Evolutionary conservation across 345 rosid genomes (phyloP), one percentile per base, ranked within the genome.

Genomic region (Cochlearia excelsa): DNA sequence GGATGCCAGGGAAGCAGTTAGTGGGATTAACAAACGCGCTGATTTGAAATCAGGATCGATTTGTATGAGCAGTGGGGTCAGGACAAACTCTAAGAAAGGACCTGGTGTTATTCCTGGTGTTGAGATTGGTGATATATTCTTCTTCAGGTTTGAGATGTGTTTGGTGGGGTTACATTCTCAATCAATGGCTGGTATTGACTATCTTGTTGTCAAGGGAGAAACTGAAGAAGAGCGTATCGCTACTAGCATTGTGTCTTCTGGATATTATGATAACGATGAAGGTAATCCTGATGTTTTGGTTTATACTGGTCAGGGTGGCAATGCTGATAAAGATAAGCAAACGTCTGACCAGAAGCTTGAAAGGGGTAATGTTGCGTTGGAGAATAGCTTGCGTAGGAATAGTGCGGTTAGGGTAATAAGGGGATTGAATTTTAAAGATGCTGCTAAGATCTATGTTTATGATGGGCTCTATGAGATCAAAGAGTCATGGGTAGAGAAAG

Each of bases 291-390:
- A 89, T 68, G 80, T 87, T 44, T 60, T 93, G 54, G 71, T 90
- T 37, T 89, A 93, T 59, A 81, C 82, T 48, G 97, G 99, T 45
- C 92, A 84, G 4, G 99, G 99, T 16, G 96, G 99, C 41, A 74
- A 54, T 75, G 81, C 74, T 43, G 80, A 78, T 69, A 75, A 71
- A 59, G 83, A 80, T 63, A 82, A 78, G 66, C 81, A 78, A 62
- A 70, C 84, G 2, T 75, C 82, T 27, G 86, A 90, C 76, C 97
- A 93, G 77, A 83, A 93, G 75, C 80, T 93, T 2, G 95, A 82
- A 67, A 79, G 96, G 69, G 97, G 99, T 49, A 93, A 93, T 75
- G 88, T 93, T 64, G 99, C 97, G 5, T 66, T 93, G 72, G 97
- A 90, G 78, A 85, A 79, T 68, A 90, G 97, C 60, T 76, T 84